These are phyloP conservation scores for Pseudoperonospora humuli DNA, from an alignment of 352 stramenopile species.

Conservation along the genomic window DNA sequence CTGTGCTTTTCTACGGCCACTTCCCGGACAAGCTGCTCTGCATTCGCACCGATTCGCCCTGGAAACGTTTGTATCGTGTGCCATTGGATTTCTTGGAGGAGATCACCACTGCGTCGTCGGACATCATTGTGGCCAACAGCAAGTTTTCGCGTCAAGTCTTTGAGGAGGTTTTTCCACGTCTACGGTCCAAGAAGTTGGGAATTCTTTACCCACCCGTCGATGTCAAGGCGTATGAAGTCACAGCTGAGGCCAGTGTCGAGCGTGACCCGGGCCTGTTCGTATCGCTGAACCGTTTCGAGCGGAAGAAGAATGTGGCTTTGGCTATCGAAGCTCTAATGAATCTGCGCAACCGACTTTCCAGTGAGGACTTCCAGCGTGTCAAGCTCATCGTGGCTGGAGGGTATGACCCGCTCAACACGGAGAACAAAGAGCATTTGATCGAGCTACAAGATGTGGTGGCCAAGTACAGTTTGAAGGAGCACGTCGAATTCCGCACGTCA, in stretches of 20 bases:
- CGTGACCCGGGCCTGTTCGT: constrained; percentile 77
- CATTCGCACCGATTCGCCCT: constrained; percentile 37
- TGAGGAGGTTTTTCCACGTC: constrained; percentile 72
- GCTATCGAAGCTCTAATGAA: constrained; percentile 75
- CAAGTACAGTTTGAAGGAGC: constrained; percentile 35
- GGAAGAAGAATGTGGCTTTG: constrained; percentile 96
- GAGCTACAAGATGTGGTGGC: constrained; percentile 82
- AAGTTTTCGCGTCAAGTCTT: constrained; percentile 92
- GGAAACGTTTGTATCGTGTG: constrained; percentile 86
- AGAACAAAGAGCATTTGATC: constrained; percentile 94
- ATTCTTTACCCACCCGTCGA: constrained; percentile 94
- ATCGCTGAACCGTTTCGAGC: constrained; percentile 97
- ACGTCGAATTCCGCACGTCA: constrained; percentile 86
- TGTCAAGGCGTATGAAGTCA: constrained; percentile 50
- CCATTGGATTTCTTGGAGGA: constrained; percentile 93
- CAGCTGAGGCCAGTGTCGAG: constrained; percentile 22
- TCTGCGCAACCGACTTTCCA: constrained; percentile 34
- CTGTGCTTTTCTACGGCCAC: constrained; percentile 98
- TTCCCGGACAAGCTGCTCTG: constrained; percentile 97
- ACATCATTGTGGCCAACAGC: constrained; percentile 95
- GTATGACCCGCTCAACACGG: constrained; percentile 92
- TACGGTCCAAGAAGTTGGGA: constrained; percentile 50
- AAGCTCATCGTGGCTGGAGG: constrained; percentile 91
- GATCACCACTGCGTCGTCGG: constrained; percentile 87
- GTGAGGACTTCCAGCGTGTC: constrained; percentile 38